These are phyloP conservation scores for Tetragonia tetragonoides DNA, from an alignment of 148 eudicot genomes.

Conservation along the genomic window DNA sequence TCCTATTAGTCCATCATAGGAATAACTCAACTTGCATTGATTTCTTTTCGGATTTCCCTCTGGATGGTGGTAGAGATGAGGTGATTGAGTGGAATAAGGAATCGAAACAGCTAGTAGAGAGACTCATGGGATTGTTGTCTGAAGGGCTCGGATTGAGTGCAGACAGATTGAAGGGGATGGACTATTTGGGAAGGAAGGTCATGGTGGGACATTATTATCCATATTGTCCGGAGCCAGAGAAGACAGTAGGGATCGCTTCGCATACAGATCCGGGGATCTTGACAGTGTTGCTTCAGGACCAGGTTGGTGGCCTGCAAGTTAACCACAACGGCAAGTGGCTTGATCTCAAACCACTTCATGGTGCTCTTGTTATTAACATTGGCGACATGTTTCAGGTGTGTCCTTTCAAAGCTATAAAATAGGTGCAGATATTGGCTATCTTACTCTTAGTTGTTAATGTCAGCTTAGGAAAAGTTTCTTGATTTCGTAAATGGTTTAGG, in stretches of 20 bases:
- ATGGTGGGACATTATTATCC: constrained; percentile 41
- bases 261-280: constrained; percentile 47
- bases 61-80: constrained; percentile 19
- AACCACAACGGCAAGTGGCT: constrained; percentile 36
- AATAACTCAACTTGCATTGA: too few relatives aligned
- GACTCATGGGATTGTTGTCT: constrained; percentile 34
- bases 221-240: constrained; percentile 42
- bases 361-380: constrained; percentile 42
- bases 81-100: constrained; percentile 42
- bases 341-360: constrained; percentile 36
- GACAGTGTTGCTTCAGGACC: constrained; percentile 44
- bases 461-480: too few relatives aligned
- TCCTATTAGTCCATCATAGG: too few relatives aligned
- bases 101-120: constrained; percentile 28
- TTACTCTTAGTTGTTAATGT: too few relatives aligned
- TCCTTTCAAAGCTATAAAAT: too few relatives aligned
- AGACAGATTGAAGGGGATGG: constrained; percentile 22
- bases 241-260: constrained; percentile 36
- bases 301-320: constrained; percentile 46
- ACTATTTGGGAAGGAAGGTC: constrained; percentile 7
- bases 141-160: constrained; percentile 40
- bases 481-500: too few relatives aligned
- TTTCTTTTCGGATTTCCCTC: too few relatives aligned
- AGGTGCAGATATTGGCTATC: too few relatives aligned
- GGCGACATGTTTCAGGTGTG: constrained; percentile 45